phyloP scores from a whole-genome alignment of 1,139 yeast species.

The Entelexis sorbosivorans region DNA sequence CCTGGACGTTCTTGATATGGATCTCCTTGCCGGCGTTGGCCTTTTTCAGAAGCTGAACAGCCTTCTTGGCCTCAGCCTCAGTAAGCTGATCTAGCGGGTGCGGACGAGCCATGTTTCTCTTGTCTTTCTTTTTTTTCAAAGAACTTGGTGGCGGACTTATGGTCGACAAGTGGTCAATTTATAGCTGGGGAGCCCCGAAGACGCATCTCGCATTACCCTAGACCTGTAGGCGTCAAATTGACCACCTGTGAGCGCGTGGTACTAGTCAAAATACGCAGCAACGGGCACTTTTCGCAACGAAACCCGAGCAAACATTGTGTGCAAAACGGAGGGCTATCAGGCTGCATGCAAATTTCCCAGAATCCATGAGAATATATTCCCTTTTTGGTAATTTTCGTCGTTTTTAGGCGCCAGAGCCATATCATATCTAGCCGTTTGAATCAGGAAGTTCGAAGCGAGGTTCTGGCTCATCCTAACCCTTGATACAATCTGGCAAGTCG shows the following conservation, averaged over 20 bases:
- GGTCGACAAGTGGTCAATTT: not conserved
- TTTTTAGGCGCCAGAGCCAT: not conserved
- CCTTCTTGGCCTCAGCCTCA: slow-evolving; percentile 52
- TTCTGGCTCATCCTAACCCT: not conserved
- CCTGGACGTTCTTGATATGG: slow-evolving; percentile 64
- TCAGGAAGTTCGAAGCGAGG: not conserved
- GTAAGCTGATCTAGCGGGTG: slow-evolving; percentile 58
- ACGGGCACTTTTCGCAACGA: not conserved
- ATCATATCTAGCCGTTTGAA: not conserved
- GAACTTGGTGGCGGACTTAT: not conserved
- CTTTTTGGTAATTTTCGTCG: not conserved
- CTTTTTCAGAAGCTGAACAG: slow-evolving; percentile 41
- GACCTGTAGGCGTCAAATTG: not conserved
- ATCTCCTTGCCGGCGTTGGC: slow-evolving; percentile 41
- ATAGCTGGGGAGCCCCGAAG: not conserved
- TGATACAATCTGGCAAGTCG: not conserved
- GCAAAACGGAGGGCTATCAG: not conserved
- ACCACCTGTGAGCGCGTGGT: not conserved
- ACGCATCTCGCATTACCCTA: slow-evolving; percentile 2
- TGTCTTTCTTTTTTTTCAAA: not conserved
- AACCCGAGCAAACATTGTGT: not conserved
- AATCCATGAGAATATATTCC: too few species aligned
- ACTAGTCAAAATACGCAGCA: not conserved
- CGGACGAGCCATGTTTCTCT: slow-evolving; percentile 2
- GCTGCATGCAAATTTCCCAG: not conserved